Percentiles rank a stretch among this genome's conserved stretches.
Conservation (phyloP, 306 rosid species). For the Comarum palustre region DNA sequence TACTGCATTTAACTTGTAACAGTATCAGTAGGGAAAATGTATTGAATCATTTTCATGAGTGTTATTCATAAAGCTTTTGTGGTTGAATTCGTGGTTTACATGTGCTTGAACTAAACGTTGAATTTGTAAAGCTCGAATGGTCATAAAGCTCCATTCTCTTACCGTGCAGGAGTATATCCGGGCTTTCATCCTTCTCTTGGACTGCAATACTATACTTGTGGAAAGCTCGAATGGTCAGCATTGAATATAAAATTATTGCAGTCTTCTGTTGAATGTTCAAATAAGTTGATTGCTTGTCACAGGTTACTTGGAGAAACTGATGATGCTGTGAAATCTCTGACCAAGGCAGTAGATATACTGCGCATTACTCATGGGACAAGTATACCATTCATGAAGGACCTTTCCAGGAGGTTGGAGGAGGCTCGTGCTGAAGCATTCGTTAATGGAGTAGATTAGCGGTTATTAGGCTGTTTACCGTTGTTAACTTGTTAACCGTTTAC, state of each 20-base stretch:
- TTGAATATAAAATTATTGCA: background rate
- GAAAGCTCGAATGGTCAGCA: slow-evolving; percentile 90
- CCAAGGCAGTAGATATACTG: slow-evolving; percentile 65
- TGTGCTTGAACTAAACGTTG: slow-evolving; percentile 1
- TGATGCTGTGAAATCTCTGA: slow-evolving; percentile 58
- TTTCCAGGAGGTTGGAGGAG: slow-evolving; percentile 70
- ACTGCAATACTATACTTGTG: slow-evolving; percentile 82
- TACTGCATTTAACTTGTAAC: background rate
- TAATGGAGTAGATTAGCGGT: slow-evolving; percentile 24
- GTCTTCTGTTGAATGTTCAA: background rate
- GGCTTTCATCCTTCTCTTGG: slow-evolving; percentile 83
- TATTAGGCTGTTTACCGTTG: background rate
- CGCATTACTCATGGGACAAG: slow-evolving; percentile 77
- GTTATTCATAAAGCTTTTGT: background rate
- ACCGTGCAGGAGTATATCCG: slow-evolving; percentile 64
- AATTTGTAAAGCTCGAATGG: too few species aligned
- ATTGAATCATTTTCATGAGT: background rate
- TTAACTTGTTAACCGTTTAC: too few species aligned
- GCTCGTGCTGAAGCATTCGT: slow-evolving; percentile 77
- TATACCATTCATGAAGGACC: slow-evolving; percentile 68
- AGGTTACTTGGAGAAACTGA: slow-evolving; percentile 69
- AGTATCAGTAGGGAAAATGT: background rate
- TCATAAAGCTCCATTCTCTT: slow-evolving; percentile 22
- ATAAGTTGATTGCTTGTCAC: slow-evolving; percentile 1
- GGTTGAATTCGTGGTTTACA: background rate